Conservation (phyloP, 805 yeast genomes). For the Komagataella pseudopastoris region DNA sequence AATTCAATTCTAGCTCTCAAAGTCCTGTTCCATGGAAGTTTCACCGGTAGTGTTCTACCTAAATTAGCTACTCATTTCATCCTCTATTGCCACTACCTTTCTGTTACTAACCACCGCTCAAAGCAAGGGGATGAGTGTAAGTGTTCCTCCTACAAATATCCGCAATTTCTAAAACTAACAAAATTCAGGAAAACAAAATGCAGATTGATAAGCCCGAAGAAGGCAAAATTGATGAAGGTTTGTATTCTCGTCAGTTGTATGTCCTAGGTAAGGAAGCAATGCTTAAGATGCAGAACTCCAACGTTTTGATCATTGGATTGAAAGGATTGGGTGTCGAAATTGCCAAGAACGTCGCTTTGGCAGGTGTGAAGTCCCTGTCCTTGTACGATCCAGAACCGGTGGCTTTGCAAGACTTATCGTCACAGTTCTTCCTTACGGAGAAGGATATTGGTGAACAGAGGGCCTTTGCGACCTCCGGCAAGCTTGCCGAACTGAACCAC, state of each 20-base stretch:
- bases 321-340: constrained; percentile 92
- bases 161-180: background rate
- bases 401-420: constrained; percentile 57
- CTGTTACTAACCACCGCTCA: background rate
- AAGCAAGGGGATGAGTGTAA: background rate
- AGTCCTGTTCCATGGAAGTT: background rate
- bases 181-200: constrained; percentile 15
- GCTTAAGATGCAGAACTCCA: constrained; percentile 91
- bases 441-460: constrained; percentile 67
- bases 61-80: background rate
- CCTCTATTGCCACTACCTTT: background rate
- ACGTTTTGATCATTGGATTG: constrained; percentile 82
- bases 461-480: constrained; percentile 55
- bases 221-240: constrained; percentile 71
- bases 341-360: constrained; percentile 91
- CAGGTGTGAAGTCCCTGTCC: constrained; percentile 89
- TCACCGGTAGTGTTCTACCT: background rate
- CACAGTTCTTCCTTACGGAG: constrained; percentile 74
- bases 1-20: background rate
- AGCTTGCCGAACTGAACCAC: constrained; percentile 70
- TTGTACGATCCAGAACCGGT: constrained; percentile 72
- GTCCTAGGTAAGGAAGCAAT: constrained; percentile 97
- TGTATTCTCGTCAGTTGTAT: constrained; percentile 92
- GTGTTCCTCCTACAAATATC: background rate
- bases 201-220: constrained; percentile 26